Conservation (phyloP, 1,139 yeast genomes). For the Trichomonascaceae sp. region DNA sequence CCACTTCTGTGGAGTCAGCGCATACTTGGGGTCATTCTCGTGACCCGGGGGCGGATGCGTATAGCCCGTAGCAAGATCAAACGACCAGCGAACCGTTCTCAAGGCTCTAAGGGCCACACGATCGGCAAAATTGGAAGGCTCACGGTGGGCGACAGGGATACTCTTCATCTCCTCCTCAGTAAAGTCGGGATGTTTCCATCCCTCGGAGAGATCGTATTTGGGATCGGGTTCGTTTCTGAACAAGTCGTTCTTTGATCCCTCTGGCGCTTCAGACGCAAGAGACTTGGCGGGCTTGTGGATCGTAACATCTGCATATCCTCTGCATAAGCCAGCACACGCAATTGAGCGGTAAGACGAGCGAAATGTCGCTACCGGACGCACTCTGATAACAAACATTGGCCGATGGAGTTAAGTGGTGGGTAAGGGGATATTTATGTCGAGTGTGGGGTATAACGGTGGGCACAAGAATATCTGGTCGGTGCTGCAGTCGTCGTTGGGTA, state of each 20-base stretch:
- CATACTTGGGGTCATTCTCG: conserved; percentile 35
- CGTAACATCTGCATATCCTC: too few species aligned
- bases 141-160: conserved; percentile 40
- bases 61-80: conserved; percentile 58
- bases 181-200: conserved; percentile 48
- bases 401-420: too few species aligned
- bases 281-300: neutral
- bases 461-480: too few species aligned
- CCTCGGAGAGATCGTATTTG: conserved; percentile 13
- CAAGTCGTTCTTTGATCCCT: conserved; percentile 4
- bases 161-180: conserved; percentile 34
- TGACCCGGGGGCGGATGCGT: conserved; percentile 36
- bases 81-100: conserved; percentile 33
- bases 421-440: too few species aligned
- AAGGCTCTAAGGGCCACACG: conserved; percentile 38
- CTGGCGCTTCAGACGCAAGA: neutral
- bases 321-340: too few species aligned
- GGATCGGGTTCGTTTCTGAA: conserved; percentile 5
- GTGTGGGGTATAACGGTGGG: too few species aligned
- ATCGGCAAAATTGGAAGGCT: conserved; percentile 38
- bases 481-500: too few species aligned
- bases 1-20: conserved; percentile 57
- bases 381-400: too few species aligned
- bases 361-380: too few species aligned
- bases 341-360: too few species aligned